These are phyloP conservation scores for Colletotrichum falcatum DNA, from an alignment of 2,329 filamentous ascomycete species.

Conservation along the genomic window DNA sequence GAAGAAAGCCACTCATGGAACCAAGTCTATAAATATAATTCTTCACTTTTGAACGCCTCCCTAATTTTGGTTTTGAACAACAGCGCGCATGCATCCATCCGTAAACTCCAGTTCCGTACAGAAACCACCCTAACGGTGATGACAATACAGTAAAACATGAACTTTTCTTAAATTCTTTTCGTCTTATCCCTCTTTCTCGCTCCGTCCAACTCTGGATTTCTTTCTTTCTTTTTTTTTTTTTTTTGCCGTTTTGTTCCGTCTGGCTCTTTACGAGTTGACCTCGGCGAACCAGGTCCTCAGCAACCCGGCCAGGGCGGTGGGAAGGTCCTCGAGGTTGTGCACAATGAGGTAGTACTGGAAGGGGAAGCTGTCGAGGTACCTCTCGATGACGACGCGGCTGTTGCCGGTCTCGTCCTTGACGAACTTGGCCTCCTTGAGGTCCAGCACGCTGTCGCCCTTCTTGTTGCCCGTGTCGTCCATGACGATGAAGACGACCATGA, in stretches of 20 bases:
- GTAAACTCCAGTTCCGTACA: not conserved
- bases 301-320: slow-evolving; percentile 85
- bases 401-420: slow-evolving; percentile 71
- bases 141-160: not conserved
- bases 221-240: no score
- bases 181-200: not conserved
- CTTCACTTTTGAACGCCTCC: not conserved
- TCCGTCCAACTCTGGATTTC: not conserved
- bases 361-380: slow-evolving; percentile 95
- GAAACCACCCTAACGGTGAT: not conserved
- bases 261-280: slow-evolving; percentile 59
- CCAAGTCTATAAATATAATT: not conserved
- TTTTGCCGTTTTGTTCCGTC: not conserved
- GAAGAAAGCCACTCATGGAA: not conserved
- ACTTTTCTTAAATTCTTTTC: no score
- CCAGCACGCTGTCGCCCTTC: slow-evolving; percentile 78
- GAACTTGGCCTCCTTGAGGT: slow-evolving; percentile 89
- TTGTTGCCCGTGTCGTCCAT: slow-evolving; percentile 74
- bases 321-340: slow-evolving; percentile 89
- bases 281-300: slow-evolving; percentile 96
- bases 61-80: not conserved
- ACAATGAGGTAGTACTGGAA: slow-evolving; percentile 98
- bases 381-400: slow-evolving; percentile 82
- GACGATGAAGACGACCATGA: slow-evolving; percentile 98
- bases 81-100: not conserved